Evolutionary conservation across 345 rosid genomes (phyloP), one percentile per base, ranked within the genome.

Genomic region (Moricandia moricandioides): DNA sequence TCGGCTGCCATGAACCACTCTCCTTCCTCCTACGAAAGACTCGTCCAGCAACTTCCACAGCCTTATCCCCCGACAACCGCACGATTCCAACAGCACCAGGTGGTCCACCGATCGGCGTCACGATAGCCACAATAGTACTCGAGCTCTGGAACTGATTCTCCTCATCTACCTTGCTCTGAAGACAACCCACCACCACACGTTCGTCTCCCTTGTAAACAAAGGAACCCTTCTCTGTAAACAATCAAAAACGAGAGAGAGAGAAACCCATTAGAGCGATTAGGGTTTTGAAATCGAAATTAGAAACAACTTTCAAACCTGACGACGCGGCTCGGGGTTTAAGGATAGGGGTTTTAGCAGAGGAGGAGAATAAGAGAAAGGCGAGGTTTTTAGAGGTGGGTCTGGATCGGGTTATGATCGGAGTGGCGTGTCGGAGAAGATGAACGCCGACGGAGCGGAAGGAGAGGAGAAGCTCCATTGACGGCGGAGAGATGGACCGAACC

Each of bases 71-170:
- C 3, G 96, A 93, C 72, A 89, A 74, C 8, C 94, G 80, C 24
- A 89, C 89, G 43, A 89, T 89, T 45, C 98, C 96, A 12, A 93
- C 94, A 0, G 97, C 91, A 6, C 87, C 92, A 65, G 93, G 88
- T 30, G 93, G 89, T 1, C 96, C 97, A 7, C 97, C 97, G 8
- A 91, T 7, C 13, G 96, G 87, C 7, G 97, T 93, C 51, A 91
- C 92, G 43, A 91, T 89, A 18, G 98, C 96, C 0, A 86, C 96
- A 70, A 89, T 89, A 0, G 97, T 91, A 62, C 85, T 70, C 24
- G 85, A 79, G 68, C 73, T 72, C 57, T 62, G 85, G 59, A 71
- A 37, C 68, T 58, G 40, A 13, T 80, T 35, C 4, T 74, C 72
- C 13, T 69, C 49, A 40, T 14, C 66, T 7, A 65, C 66, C 40